Evolutionary conservation across 1,284 basidiomycete species (phyloP), one percentile per base, ranked within the genome.

Genomic region (Leccinum pachyderme): DNA sequence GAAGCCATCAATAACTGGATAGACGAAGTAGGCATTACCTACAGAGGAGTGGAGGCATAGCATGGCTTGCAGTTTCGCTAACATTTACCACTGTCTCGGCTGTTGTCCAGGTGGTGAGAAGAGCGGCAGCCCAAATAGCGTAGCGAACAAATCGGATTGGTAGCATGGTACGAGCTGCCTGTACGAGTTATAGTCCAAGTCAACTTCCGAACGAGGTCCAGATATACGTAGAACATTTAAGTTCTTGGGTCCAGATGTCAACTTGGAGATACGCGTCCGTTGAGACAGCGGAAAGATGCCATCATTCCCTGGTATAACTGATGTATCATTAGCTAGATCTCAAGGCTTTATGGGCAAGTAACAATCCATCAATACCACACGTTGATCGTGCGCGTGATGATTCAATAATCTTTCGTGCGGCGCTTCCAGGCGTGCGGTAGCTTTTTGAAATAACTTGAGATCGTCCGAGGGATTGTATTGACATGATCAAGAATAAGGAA

Each of bases 41-140:
- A 81, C 81, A 83, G 52, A 83, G 64, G 2, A 78, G 76, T 0
- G 74, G 73, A 8, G 82, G 81, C 45, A 82, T 77, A 8, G 73
- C 61, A 64, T 83, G 81, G 53, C 76, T 78, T 0, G 79, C 75
- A 5, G 74, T 75, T 35, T 73, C 72, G 58, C 72, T 73, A 22
- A 82, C 72, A 11, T 63, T 72, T 2, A 83, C 72, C 7, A 75
- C 76, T 18, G 72, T 72, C 6, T 61, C 51, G n/a, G 66, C 56
- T 4, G 51, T 37, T 12, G n/a, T 53, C 31, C 25, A 41, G 29
- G 45, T 31, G 3, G 49, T 48, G 24, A 65, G 33, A 43, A 52
- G 3, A 29, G 18, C 29, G 18, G 7, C 33, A 37, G 33, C 41
- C 5, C 37, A 39, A 2, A 39, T 39, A 39, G 18, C 5, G 37